Evolutionary conservation across 805 yeast genomes (phyloP), one percentile per base, ranked within the genome.

Genomic region (Zygosaccharomyces bisporus): DNA sequence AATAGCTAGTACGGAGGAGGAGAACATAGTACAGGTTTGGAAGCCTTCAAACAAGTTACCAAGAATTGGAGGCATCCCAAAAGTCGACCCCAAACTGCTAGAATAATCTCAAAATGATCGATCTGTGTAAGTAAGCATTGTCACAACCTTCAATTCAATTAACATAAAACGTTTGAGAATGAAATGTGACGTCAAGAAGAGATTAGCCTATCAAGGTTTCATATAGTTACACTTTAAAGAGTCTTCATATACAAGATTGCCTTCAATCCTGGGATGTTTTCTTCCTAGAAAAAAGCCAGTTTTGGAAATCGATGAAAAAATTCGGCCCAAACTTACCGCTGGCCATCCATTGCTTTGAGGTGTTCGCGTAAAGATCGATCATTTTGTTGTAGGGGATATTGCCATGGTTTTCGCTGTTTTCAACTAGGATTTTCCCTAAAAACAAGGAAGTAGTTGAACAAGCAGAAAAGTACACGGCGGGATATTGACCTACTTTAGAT

Each of bases 241-340:
- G 8, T 20, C 13, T 33, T 7, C 12, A 31, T 31, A 24, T 21
- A 20, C 37, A 32, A 32, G 37, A 24, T 12, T 35, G 29, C 19
- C 23, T 31, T 44, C 35, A 34, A 20, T 35, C 21, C 13, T 40
- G 33, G 19, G 33, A 21, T 29, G 45, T 29, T 39, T 61, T 45
- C 49, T 75, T 71, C 55, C 74, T 74, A n/a, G 84, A 68, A 50
- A 72, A 73, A 34, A 84, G 60, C 90, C 93, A 90, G 66, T 88
- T 88, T 57, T 85, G 75, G 49, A 87, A 78, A 55, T 89, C 96
- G 52, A 80, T 74, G 60, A 85, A 88, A 56, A 86, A 21, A 31
- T 47, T 55, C 3, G 54, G 41, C n/a, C 57, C 55, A 42, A 56
- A 60, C 45, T 57, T 61, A 23, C 61, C 58, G 31, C 46, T 32